A percentile compares a stretch with the other conserved stretches of the same genome.
Evolutionary conservation across 2,329 filamentous ascomycete genomes (phyloP).

Genomic region (Fusarium annulatum): DNA sequence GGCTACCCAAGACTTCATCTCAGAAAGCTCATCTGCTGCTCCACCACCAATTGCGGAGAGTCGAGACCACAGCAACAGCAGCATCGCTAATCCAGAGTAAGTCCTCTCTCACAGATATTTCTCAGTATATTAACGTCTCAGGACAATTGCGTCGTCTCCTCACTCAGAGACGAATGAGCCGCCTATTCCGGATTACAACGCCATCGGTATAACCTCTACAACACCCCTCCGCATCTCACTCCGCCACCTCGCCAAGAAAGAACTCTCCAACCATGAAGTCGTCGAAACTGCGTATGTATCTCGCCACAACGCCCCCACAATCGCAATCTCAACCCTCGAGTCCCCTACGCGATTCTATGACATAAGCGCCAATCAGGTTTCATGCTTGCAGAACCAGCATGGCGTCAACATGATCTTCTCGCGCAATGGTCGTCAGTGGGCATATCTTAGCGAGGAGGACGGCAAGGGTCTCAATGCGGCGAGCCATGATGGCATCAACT

Average conservation of each 20-base stretch:
- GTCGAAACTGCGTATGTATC: slow-evolving; percentile 37
- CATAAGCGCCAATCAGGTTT: slow-evolving; percentile 35
- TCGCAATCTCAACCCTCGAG: slow-evolving; percentile 42
- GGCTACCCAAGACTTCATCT: slow-evolving; percentile 41
- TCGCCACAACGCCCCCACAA: slow-evolving; percentile 30
- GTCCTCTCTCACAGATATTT: not conserved
- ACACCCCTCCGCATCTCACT: slow-evolving; percentile 41
- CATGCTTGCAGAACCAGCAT: slow-evolving; percentile 36
- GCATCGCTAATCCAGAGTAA: slow-evolving; percentile 25
- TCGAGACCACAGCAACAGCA: slow-evolving; percentile 15
- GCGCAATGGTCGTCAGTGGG: slow-evolving; percentile 38
- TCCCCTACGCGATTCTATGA: slow-evolving; percentile 44
- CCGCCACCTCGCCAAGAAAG: slow-evolving; percentile 43
- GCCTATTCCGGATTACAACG: slow-evolving; percentile 43
- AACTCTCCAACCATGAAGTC: slow-evolving; percentile 42
- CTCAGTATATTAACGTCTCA: not conserved
- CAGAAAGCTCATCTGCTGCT: slow-evolving; percentile 31
- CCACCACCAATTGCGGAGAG: slow-evolving; percentile 12
- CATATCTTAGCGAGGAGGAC: slow-evolving; percentile 44
- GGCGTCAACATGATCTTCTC: slow-evolving; percentile 42
- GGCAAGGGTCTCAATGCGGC: slow-evolving; percentile 32
- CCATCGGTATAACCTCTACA: slow-evolving; percentile 42
- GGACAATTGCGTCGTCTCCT: slow-evolving; percentile 39
- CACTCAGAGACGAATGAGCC: slow-evolving; percentile 39
- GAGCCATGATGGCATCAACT: slow-evolving; percentile 36